Evolutionary conservation across 768 basidiomycete species (phyloP).

Genomic region (Tremella yokohamensis): DNA sequence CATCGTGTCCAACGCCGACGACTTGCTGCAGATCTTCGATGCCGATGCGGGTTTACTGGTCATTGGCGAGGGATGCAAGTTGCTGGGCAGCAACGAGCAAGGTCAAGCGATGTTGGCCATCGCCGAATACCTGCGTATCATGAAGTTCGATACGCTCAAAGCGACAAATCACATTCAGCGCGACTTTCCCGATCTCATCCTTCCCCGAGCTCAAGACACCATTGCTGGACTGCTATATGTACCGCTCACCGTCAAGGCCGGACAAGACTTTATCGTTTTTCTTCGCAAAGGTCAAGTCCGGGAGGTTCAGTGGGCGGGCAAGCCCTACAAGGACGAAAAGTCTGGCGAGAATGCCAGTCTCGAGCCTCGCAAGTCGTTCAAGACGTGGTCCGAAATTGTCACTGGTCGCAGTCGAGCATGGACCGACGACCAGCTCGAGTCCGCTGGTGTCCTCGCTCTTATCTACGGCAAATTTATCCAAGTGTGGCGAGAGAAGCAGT

Average conservation of each 20-base stretch:
- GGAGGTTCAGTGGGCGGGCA: slow-evolving; percentile 76
- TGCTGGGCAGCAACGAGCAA: slow-evolving; percentile 52
- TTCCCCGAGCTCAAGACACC: slow-evolving; percentile 58
- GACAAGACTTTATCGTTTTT: slow-evolving; percentile 77
- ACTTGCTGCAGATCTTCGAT: slow-evolving; percentile 71
- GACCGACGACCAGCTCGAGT: slow-evolving; percentile 80
- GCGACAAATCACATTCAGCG: slow-evolving; percentile 64
- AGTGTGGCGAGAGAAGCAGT: slow-evolving; percentile 80
- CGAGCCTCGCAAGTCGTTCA: slow-evolving; percentile 76
- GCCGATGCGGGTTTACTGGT: slow-evolving; percentile 57
- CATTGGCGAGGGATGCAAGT: slow-evolving; percentile 65
- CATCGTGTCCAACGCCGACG: slow-evolving; percentile 75
- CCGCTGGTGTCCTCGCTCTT: slow-evolving; percentile 70
- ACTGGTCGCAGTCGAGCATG: slow-evolving; percentile 66
- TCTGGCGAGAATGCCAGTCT: slow-evolving; percentile 54
- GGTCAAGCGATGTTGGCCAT: slow-evolving; percentile 75
- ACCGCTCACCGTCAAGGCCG: slow-evolving; percentile 63
- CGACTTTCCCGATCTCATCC: slow-evolving; percentile 69
- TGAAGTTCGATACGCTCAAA: slow-evolving; percentile 60
- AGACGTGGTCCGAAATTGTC: slow-evolving; percentile 71
- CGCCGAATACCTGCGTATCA: slow-evolving; percentile 72
- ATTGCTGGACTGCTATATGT: slow-evolving; percentile 73
- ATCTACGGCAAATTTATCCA: slow-evolving; percentile 79
- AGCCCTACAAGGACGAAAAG: slow-evolving; percentile 58
- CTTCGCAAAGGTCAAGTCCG: slow-evolving; percentile 67